Percentiles rank a stretch among this genome's conserved stretches.
phyloP scores from a whole-genome alignment of 306 rosid genomes.

The Vigna nakashimae region DNA sequence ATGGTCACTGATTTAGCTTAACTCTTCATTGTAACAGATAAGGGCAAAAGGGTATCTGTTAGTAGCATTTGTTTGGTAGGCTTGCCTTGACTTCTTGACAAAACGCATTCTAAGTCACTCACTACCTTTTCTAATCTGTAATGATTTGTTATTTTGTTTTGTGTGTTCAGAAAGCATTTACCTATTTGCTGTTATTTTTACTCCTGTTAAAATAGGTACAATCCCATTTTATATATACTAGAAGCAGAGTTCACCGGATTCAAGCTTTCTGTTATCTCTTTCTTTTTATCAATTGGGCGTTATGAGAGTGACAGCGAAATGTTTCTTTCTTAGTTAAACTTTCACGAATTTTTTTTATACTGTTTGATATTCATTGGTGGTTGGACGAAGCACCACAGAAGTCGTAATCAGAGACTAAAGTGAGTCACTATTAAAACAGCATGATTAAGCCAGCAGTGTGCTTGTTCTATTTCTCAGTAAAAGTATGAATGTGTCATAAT shows the following conservation, averaged over 20 bases:
- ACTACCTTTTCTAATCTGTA: not conserved
- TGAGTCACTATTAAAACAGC: slow-evolving; percentile 43
- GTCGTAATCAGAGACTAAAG: slow-evolving; percentile 53
- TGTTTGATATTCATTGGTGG: slow-evolving; percentile 7
- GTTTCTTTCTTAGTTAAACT: no score
- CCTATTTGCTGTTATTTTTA: slow-evolving; percentile 9
- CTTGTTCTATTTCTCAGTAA: slow-evolving; percentile 32
- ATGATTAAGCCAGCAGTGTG: slow-evolving; percentile 48
- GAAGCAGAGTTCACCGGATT: slow-evolving; percentile 27
- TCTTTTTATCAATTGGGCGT: no score
- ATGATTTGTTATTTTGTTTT: slow-evolving; percentile 19
- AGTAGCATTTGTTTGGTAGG: slow-evolving; percentile 17
- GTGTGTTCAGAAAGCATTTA: slow-evolving; percentile 3
- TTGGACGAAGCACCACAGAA: slow-evolving; percentile 40
- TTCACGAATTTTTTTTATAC: no score
- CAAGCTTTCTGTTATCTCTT: not conserved
- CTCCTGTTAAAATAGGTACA: slow-evolving; percentile 8
- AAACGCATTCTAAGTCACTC: slow-evolving; percentile 5
- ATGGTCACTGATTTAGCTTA: slow-evolving; percentile 15
- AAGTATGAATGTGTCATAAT: slow-evolving; percentile 31
- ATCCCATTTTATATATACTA: slow-evolving; percentile 24
- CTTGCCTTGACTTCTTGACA: slow-evolving; percentile 26
- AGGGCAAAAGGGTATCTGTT: slow-evolving; percentile 28
- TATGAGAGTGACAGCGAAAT: no score
- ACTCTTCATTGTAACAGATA: slow-evolving; percentile 27